Percentiles rank a stretch among this genome's conserved stretches.
Evolutionary conservation across 306 rosid species (phyloP).

Genomic region (Cucumis melo): DNA sequence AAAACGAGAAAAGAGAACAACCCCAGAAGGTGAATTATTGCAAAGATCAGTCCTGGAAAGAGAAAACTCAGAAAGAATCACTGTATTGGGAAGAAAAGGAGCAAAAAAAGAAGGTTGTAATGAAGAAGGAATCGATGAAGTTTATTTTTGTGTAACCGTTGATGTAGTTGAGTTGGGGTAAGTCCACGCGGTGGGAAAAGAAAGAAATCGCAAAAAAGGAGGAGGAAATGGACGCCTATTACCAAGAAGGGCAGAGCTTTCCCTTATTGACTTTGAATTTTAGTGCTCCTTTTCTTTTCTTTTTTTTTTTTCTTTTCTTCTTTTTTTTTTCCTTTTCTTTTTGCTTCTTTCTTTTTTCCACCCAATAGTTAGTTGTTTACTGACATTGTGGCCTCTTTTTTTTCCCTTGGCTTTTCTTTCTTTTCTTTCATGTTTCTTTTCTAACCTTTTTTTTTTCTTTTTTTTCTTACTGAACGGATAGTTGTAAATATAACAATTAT

Average conservation of each 20-base stretch:
- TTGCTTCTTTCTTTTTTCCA: background rate
- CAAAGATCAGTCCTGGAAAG: no score
- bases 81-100: background rate
- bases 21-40: background rate
- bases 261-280: background rate
- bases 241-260: background rate
- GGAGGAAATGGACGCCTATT: background rate
- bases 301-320: background rate
- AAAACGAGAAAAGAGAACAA: constrained; percentile 14
- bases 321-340: background rate
- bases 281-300: background rate
- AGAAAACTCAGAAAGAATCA: background rate
- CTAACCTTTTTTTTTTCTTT: background rate
- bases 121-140: constrained; percentile 7
- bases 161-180: constrained; percentile 4
- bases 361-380: background rate
- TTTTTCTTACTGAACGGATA: no score
- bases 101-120: background rate
- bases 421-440: background rate
- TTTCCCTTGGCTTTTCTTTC: background rate
- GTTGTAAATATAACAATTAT: no score
- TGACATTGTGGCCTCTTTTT: background rate
- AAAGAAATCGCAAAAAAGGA: background rate
- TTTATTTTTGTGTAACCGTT: constrained; percentile 1
- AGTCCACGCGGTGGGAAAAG: constrained; percentile 6